Evolutionary conservation across 257 asterid genomes (phyloP).

Genomic region (Asclepias syriaca): DNA sequence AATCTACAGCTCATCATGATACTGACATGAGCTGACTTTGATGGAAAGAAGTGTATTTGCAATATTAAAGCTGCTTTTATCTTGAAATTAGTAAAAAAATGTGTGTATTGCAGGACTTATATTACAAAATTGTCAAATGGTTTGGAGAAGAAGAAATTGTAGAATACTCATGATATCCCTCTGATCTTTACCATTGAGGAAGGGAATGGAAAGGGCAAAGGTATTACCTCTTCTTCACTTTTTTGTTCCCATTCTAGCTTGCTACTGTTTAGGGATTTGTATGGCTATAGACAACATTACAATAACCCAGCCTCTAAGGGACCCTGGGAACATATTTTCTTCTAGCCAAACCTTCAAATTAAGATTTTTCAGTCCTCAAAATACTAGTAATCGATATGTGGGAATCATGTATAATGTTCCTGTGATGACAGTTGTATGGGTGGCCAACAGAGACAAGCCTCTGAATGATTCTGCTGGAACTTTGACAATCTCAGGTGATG

Average conservation of each 20-base stretch:
- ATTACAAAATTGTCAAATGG: too few species aligned
- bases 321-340: slow-evolving; percentile 21
- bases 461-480: slow-evolving; percentile 32
- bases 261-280: not conserved
- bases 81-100: too few species aligned
- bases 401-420: slow-evolving; percentile 28
- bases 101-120: too few species aligned
- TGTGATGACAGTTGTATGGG: slow-evolving; percentile 34
- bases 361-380: slow-evolving; percentile 26
- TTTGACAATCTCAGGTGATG: slow-evolving; percentile 31
- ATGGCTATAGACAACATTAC: slow-evolving; percentile 11
- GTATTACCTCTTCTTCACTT: not conserved
- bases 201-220: not conserved
- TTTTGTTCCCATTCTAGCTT: not conserved
- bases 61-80: too few species aligned
- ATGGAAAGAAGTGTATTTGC: too few species aligned
- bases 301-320: slow-evolving; percentile 11
- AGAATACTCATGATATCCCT: too few species aligned
- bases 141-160: too few species aligned
- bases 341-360: slow-evolving; percentile 17
- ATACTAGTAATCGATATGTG: slow-evolving; percentile 18
- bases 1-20: too few species aligned
- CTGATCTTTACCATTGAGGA: not conserved
- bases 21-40: too few species aligned
- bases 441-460: slow-evolving; percentile 50